Base-by-base conservation (phyloP, 1,139 yeast species). In the Diutina siamensis region DNA sequence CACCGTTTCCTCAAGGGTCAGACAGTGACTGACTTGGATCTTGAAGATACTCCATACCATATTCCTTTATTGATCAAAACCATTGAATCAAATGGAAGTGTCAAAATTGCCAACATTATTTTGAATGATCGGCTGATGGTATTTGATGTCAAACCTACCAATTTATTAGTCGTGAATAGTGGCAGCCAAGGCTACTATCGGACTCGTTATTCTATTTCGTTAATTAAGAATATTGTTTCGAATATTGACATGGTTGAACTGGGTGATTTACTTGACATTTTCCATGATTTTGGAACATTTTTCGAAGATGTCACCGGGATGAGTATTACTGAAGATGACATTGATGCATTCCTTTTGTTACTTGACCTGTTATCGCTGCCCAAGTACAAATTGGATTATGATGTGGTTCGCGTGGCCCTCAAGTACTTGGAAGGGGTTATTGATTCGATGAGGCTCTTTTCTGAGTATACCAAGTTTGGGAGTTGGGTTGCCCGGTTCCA, bases 21-120 rank as follows among this genome's bases (percentile, higher is more conserved):
- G 9, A 8, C n/a, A 13, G 21, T 12, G 7, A 15, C 9, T 2
- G 32, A n/a, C 8, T 45, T 70, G 3, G 60, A 58, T 52, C 59
- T 62, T 38, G 48, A 47, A 19, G 46, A 49, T 22, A 51, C 41
- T 10, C 74, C 76, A 2, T 73, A 59, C 51, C 78, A 73, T 48
- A 58, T 76, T 45, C 88, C 89, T 4, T 58, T 82, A 34, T 62
- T 73, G 5, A 60, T 78, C 21, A 68, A 62, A 47, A 53, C 66
- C n/a, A 47, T 56, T 10, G 65, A 51, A 41, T 55, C 54, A 25
- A 51, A 53, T 18, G 57, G 55, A 1, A 33, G 64, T 46, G 67
- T 68, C 2, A 56, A 65, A 36, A 49, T 64, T 3, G 62, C 66
- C 40, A 67, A 70, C 49, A 57, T 67, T 40, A 50, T 79, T 46